Evolutionary conservation across 805 yeast genomes (phyloP).

Genomic region (Brettanomyces nanus): DNA sequence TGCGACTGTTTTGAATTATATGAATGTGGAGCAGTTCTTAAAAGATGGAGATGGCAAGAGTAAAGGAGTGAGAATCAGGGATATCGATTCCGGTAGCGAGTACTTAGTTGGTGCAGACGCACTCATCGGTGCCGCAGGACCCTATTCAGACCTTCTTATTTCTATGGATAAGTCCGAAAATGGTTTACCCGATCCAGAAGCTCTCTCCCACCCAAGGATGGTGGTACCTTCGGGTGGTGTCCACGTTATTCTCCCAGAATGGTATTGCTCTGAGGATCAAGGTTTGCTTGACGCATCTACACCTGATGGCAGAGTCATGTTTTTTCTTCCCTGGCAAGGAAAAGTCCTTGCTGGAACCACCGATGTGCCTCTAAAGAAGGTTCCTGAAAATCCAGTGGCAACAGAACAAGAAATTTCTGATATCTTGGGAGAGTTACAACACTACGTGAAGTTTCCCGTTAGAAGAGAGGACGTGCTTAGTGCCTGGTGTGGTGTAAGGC

Average conservation of each 20-base stretch:
- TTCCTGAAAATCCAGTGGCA: conserved; percentile 75
- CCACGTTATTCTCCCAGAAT: conserved; percentile 86
- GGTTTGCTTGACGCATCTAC: conserved; percentile 91
- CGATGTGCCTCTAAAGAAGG: conserved; percentile 70
- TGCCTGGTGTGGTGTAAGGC: conserved; percentile 97
- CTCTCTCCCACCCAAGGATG: conserved; percentile 48
- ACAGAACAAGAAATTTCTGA: conserved; percentile 84
- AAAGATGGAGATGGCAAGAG: conserved; percentile 56
- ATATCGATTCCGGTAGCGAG: conserved; percentile 59
- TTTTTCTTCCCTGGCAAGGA: conserved; percentile 97
- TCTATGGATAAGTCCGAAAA: conserved; percentile 74
- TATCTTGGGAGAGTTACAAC: conserved; percentile 79
- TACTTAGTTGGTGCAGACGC: conserved; percentile 59
- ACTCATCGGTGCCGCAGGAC: conserved; percentile 91
- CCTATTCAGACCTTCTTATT: conserved; percentile 75
- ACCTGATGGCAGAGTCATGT: conserved; percentile 92
- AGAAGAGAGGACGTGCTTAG: conserved; percentile 84
- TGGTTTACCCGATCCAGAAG: conserved; percentile 43
- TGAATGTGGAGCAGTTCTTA: conserved; percentile 67
- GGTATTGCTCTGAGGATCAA: conserved; percentile 78
- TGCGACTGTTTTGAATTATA: conserved; percentile 83
- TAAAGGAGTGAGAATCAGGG: conserved; percentile 69
- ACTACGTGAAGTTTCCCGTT: conserved; percentile 82
- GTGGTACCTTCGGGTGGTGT: conserved; percentile 95
- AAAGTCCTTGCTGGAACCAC: conserved; percentile 95